These are phyloP conservation scores for Cairneyella variabilis DNA, from an alignment of 495 filamentous ascomycete species.

Conservation along the genomic window DNA sequence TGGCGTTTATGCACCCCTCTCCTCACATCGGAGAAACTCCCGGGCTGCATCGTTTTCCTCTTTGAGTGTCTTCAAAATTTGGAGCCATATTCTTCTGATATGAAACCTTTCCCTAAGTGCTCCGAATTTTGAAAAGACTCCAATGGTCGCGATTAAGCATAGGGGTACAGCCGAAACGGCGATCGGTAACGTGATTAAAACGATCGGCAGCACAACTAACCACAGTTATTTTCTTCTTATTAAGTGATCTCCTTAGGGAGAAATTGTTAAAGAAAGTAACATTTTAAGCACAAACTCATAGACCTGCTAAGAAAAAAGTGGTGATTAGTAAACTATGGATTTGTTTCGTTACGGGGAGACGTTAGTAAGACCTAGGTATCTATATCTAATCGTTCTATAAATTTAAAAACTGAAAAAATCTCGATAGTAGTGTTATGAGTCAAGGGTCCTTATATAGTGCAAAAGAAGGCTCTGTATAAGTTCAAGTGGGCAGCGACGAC, in stretches of 20 bases:
- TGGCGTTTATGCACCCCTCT: constrained; percentile 17
- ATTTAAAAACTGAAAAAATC: constrained; percentile 13
- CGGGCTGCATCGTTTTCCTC: constrained; percentile 20
- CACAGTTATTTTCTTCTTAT: constrained; percentile 19
- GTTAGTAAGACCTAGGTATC: not conserved
- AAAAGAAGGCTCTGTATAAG: constrained; percentile 11
- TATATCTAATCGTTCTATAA: constrained; percentile 16
- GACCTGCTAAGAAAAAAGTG: constrained; percentile 18
- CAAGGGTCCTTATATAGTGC: constrained; percentile 4
- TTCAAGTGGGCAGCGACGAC: constrained; percentile 4
- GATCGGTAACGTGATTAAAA: constrained; percentile 22
- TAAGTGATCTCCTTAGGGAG: constrained; percentile 11
- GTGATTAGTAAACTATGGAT: constrained; percentile 21
- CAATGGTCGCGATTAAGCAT: constrained; percentile 22
- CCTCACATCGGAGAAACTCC: constrained; percentile 21
- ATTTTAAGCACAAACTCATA: constrained; percentile 21
- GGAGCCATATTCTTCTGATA: too few relatives aligned
- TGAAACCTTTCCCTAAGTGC: too few relatives aligned
- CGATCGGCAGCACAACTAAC: constrained; percentile 19
- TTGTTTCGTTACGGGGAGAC: constrained; percentile 15
- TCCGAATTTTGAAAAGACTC: constrained; percentile 19
- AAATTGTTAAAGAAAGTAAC: constrained; percentile 12
- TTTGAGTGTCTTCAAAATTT: constrained; percentile 23
- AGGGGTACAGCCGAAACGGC: constrained; percentile 22
- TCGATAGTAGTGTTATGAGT: constrained; percentile 13